Conservation (phyloP, 192 early-diverging fungal genomes). For the Backusella tuberculispora region DNA sequence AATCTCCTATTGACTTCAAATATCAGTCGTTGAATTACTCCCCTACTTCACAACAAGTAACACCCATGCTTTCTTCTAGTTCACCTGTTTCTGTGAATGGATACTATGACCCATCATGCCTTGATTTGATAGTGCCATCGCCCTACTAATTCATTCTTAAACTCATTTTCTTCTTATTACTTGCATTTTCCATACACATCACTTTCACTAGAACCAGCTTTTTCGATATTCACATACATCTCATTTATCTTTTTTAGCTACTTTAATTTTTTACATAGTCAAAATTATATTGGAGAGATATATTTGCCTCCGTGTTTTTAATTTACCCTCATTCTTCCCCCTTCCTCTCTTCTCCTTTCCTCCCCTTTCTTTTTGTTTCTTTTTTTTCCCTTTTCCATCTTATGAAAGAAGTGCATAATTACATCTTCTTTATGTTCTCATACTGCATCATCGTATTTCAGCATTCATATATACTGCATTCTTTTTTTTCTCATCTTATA, state of each 20-base stretch:
- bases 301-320: constrained; percentile 13
- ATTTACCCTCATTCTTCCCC: constrained; percentile 11
- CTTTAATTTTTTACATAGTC: constrained; percentile 6
- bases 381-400: constrained; percentile 10
- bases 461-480: constrained; percentile 9
- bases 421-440: constrained; percentile 14
- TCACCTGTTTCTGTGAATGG: constrained; percentile 11
- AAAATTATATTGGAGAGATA: constrained; percentile 9
- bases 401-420: constrained; percentile 10
- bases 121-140: background rate
- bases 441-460: background rate
- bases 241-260: background rate
- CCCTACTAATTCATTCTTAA: background rate
- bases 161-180: background rate
- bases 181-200: constrained; percentile 11
- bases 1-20: constrained; percentile 4
- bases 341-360: background rate
- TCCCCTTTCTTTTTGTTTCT: background rate
- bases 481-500: background rate
- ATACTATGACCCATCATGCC: background rate
- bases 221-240: background rate
- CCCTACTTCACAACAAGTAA: constrained; percentile 18
- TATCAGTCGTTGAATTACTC: background rate
- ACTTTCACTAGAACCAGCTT: constrained; percentile 3
- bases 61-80: constrained; percentile 19